These are phyloP conservation scores for Xanthoparmelia taractica DNA, from an alignment of 495 filamentous ascomycete genomes.

Conservation along the genomic window DNA sequence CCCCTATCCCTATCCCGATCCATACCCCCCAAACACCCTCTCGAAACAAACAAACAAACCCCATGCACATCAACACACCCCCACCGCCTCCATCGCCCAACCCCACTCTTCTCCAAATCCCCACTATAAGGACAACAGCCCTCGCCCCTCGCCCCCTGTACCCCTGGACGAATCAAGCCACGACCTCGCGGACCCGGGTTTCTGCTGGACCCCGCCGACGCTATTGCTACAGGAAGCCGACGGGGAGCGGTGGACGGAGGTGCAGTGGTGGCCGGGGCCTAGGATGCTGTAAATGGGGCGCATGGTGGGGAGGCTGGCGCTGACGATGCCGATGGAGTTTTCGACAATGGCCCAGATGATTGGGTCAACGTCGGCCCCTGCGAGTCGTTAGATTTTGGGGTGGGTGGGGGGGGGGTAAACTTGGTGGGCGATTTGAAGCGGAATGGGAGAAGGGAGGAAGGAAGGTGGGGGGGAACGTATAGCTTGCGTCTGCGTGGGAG, in stretches of 20 bases:
- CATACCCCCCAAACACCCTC: neutral
- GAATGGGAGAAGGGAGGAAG: neutral
- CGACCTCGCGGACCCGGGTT: neutral
- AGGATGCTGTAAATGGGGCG: constrained; percentile 10
- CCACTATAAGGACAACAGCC: neutral
- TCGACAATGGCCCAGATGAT: constrained; percentile 17
- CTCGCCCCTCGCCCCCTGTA: neutral
- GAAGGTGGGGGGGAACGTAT: neutral
- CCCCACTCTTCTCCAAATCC: neutral
- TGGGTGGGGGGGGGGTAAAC: too few species aligned
- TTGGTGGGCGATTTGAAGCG: neutral
- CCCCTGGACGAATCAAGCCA: neutral
- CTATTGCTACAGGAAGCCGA: neutral
- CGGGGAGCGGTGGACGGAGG: neutral
- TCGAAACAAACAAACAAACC: too few species aligned
- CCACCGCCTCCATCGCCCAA: neutral
- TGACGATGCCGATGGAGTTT: constrained; percentile 16
- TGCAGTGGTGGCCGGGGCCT: constrained; percentile 12
- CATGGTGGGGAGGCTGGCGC: constrained; percentile 17
- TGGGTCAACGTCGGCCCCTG: constrained; percentile 14
- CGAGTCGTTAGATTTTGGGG: neutral
- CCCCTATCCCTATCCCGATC: too few species aligned
- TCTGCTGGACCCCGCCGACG: neutral
- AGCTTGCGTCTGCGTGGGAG: constrained; percentile 15
- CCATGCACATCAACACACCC: neutral